phyloP scores from a whole-genome alignment of 805 yeast species.

The Komagataella populi region DNA sequence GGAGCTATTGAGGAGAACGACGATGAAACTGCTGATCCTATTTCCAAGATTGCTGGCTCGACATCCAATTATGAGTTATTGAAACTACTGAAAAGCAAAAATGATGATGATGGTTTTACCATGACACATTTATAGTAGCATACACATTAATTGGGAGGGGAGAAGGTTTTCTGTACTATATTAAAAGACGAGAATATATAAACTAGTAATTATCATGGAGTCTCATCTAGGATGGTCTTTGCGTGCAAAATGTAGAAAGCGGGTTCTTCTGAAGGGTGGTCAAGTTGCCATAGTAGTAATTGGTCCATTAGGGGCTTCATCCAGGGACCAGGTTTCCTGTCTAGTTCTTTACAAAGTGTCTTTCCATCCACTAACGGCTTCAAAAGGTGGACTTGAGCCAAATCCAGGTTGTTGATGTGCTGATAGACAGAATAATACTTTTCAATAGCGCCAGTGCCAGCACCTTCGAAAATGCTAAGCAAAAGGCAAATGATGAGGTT shows the following conservation, averaged over 20 bases:
- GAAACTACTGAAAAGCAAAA: conserved; percentile 2
- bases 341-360: conserved; percentile 34
- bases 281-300: conserved; percentile 66
- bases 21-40: not conserved
- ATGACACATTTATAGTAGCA: not conserved
- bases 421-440: conserved; percentile 21
- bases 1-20: conserved; percentile 6
- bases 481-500: conserved; percentile 13
- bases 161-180: not conserved
- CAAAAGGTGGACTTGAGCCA: conserved; percentile 30
- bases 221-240: conserved; percentile 1
- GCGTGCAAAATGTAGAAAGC: conserved; percentile 42
- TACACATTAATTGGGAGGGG: not conserved
- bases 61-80: conserved; percentile 4
- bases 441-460: conserved; percentile 6
- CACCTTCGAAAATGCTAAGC: conserved; percentile 8
- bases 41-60: not conserved
- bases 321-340: conserved; percentile 81
- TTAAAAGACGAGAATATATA: not conserved
- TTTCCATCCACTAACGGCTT: conserved; percentile 74
- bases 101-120: conserved; percentile 2
- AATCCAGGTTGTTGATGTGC: conserved; percentile 16
- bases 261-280: conserved; percentile 40
- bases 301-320: conserved; percentile 41
- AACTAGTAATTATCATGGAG: not conserved